Evolutionary conservation across 2,329 filamentous ascomycete genomes (phyloP), one percentile per base, ranked within the genome.

Genomic region (Talaromyces sp.): DNA sequence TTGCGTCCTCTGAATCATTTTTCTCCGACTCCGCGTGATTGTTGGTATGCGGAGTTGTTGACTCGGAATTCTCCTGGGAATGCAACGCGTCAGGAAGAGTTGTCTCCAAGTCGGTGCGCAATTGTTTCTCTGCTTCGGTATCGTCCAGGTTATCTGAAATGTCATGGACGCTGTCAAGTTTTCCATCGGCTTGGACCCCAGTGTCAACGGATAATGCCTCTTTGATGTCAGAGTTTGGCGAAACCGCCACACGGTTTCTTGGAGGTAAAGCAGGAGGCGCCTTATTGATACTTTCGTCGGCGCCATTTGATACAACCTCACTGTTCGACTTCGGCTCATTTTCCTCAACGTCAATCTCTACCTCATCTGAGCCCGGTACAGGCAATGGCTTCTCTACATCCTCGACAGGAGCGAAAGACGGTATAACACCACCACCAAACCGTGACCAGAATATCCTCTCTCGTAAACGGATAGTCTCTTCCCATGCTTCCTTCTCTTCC

Each of bases 371-470:
- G 10, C 13, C 39, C 6, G 39, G 10, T 27, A 39, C 63, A 22
- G 65, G 61, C 37, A 47, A 59, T 57, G n/a, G 13, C 70, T 52
- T 74, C 70, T 69, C 77, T 39, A 64, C 27, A 33, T 68, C 66
- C n/a, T 67, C 71, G 33, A 67, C 54, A 13, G 68, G 70, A 31
- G 81, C 69, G 60, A 82, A 81, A 13, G 85, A 82, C 1, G 94
- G 95, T 13, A 98, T 81, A 2, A 99, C 92, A 15, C 95, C 95
- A 33, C 93, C 95, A 31, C 94, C 94, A 61, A 99, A 87, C 63
- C 95, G 87, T 60, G 91, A 88, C 95, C 95, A 99, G 75, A 99
- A 99, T 90, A 99, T 97, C 70, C 94, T 89, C 76, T 99, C 95
- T 60, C 95, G 85, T 57, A 98, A 79, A 35, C 90, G 87, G 11